Evolutionary conservation across 306 rosid species (phyloP).

Genomic region (Acacia crassicarpa): DNA sequence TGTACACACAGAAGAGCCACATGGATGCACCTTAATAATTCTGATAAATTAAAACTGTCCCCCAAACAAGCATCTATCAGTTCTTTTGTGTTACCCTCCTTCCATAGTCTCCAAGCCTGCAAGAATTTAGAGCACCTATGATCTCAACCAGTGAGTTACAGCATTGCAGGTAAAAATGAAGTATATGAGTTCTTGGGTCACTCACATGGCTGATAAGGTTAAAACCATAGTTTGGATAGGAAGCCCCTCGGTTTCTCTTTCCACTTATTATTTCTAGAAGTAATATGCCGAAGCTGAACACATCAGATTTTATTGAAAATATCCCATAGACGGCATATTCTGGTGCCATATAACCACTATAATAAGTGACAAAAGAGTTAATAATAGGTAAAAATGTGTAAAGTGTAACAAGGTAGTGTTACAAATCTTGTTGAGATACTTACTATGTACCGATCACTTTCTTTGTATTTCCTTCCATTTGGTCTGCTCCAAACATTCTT

Average conservation of each 20-base stretch:
- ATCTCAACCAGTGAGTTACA: neutral
- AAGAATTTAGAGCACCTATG: conserved; percentile 3
- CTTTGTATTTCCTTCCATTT: conserved; percentile 25
- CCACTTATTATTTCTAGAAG: conserved; percentile 31
- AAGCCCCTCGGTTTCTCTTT: conserved; percentile 25
- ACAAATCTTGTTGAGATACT: neutral
- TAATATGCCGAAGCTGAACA: conserved; percentile 32
- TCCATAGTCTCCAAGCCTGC: conserved; percentile 42
- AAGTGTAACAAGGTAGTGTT: neutral
- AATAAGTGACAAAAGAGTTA: neutral
- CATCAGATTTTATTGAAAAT: conserved; percentile 34
- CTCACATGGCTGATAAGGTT: conserved; percentile 37
- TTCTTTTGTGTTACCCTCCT: conserved; percentile 7
- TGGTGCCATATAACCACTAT: conserved; percentile 38
- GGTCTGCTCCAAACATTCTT: conserved; percentile 23
- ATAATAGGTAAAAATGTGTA: neutral
- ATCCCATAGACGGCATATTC: conserved; percentile 19
- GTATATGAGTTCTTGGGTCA: neutral
- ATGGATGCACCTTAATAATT: conserved; percentile 46
- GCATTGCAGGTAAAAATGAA: neutral
- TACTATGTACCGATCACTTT: conserved; percentile 33
- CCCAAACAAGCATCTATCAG: conserved; percentile 32
- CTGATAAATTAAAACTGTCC: neutral
- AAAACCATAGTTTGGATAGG: neutral
- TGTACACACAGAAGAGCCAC: conserved; percentile 58